phyloP scores from a whole-genome alignment of 225 moss, liverwort and hornwort genomes.

The Neckera pumila region DNA sequence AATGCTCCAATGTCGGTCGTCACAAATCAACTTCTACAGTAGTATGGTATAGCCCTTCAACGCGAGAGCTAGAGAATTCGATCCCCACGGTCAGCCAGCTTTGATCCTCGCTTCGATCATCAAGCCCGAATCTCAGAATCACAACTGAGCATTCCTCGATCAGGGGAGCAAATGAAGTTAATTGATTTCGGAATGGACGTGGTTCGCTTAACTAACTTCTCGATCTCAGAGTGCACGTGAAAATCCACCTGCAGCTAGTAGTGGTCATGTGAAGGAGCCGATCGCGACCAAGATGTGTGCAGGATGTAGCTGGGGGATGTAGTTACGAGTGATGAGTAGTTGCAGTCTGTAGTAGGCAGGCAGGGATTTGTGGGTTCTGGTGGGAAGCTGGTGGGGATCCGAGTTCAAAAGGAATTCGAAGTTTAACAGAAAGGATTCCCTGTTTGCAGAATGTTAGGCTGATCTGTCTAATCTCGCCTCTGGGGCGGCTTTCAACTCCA shows the following conservation, averaged over 20 bases:
- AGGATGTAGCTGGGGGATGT: not conserved
- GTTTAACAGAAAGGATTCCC: not conserved
- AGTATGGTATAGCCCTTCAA: not conserved
- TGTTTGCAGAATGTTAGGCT: not conserved
- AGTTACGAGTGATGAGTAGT: not conserved
- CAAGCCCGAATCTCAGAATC: not conserved
- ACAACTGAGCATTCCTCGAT: not conserved
- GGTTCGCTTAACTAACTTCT: not conserved
- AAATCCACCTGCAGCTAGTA: not conserved
- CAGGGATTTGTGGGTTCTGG: not conserved
- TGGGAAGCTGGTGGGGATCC: too few species aligned
- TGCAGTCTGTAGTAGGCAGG: not conserved
- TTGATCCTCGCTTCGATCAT: too few species aligned
- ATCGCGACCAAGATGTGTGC: not conserved
- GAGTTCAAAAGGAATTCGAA: not conserved
- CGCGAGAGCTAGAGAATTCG: not conserved
- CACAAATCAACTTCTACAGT: not conserved
- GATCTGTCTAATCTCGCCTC: not conserved
- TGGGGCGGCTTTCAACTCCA: not conserved
- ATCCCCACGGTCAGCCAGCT: too few species aligned
- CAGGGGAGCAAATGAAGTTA: not conserved
- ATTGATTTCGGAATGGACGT: not conserved
- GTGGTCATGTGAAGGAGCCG: not conserved
- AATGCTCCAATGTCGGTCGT: not conserved
- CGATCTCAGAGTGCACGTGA: not conserved